Evolutionary conservation across 345 rosid species (phyloP), one percentile per base, ranked within the genome.

Genomic region (Garcia nutans): DNA sequence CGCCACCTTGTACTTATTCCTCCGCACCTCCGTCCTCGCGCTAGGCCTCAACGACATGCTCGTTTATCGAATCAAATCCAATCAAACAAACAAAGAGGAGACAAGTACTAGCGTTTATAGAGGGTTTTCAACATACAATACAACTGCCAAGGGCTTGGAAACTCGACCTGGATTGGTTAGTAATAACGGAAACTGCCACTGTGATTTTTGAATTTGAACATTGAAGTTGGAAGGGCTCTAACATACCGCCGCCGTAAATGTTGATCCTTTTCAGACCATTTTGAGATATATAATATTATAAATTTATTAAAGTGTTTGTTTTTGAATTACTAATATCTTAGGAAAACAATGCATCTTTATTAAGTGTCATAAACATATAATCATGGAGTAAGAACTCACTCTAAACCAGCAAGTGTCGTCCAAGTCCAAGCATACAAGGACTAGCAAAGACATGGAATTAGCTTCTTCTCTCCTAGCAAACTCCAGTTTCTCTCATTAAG

Each of bases 11-110:
- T 73, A 76, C 58, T 75, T 64, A 80, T 73, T 80, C 65, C 77
- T 44, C 65, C 83, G 54, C 45, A 72, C 76, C 79, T 80, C 80
- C 65, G 76, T 67, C 71, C 83, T 65, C 13, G 76, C 80, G 70
- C 55, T 80, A 8, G 80, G 83, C 77, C 83, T 76, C 79, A 76
- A 68, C 58, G 83, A 80, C 83, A 80, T 76, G 74, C 28, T 44
- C 45, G 20, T 23, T 23, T 28, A 23, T 16, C 41, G 8, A 33
- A 74, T 16, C 63, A 15, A 64, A 63, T 63, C 11, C 42, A 49
- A 24, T 20, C 28, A 23, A 67, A 22, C 6, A 13, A 1, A 20
- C 16, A 15, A 62, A 12, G 55, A 49, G 54, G 54, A 17, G 19
- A 17, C 19, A 15, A 15, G 33, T 3, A 13, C 15, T 10, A 8